Evolutionary conservation across 75 land plant genomes (phyloP), one percentile per base, ranked within the genome.

Genomic region (Azolla pinnata): DNA sequence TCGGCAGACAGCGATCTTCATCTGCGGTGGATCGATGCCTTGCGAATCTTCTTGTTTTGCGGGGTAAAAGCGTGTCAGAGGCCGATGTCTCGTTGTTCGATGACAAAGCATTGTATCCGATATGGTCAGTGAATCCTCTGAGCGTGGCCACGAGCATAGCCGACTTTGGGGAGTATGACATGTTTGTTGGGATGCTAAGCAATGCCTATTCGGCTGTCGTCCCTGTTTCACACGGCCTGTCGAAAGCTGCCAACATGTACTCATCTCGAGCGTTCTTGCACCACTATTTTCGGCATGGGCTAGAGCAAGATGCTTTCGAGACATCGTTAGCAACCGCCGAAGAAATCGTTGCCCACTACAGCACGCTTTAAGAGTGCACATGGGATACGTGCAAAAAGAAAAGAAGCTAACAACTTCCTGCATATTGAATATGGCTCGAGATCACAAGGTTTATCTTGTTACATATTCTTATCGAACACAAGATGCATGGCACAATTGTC

Each of bases 301-400:
- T 72, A 54, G 56, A 66, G 27, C 1, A 24, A 29, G 33, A 48
- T 20, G 34, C 38, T 4, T 72, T 66, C 24, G 57, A 66, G 12
- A 49, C 44, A 31, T 74, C 75, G n/a, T 66, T 72, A 60, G 75
- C 70, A 20, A 35, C 70, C 18, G 58, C 61, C 31, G 57, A 72
- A 25, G 75, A 66, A 24, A 30, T 72, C 17, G 10, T 66, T 10
- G 2, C 45, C 2, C 35, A 73, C 21, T 72, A 72, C 38, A 46
- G 2, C 4, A 23, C n/a, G 2, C 49, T 46, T 14, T 46, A 17
- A 46, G 42, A n/a, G n/a, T n/a, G n/a, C n/a, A n/a, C n/a, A n/a
- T n/a, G n/a, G n/a, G n/a, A n/a, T n/a, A n/a, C n/a, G n/a, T n/a
- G n/a, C n/a, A n/a, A n/a, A n/a, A n/a, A n/a, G n/a, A n/a, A n/a